phyloP scores from a whole-genome alignment of 2,329 filamentous ascomycete genomes.

The Xylariaceae sp. region DNA sequence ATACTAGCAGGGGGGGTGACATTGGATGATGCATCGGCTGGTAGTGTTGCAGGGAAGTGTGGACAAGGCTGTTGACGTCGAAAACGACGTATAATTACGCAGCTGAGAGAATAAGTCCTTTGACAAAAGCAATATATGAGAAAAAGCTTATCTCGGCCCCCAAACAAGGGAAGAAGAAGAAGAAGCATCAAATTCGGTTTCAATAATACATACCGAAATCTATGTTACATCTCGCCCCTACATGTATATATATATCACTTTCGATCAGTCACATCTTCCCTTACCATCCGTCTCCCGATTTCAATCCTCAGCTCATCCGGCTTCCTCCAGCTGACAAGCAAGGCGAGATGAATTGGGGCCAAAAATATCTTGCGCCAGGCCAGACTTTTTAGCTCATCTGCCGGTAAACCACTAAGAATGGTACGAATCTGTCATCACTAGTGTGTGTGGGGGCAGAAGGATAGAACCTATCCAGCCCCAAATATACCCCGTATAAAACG shows the following conservation, averaged over 20 bases:
- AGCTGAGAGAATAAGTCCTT: no score
- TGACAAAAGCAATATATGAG: no score
- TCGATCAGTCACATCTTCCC: background rate
- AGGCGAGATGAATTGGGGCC: background rate
- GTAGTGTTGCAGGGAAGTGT: background rate
- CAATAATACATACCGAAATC: no score
- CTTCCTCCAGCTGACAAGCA: background rate
- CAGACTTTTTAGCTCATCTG: background rate
- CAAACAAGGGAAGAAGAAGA: no score
- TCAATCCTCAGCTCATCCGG: background rate
- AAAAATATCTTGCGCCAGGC: background rate
- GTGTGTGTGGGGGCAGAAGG: background rate
- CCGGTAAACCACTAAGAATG: background rate
- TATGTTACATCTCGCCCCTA: background rate
- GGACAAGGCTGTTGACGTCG: background rate
- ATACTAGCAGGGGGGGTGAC: background rate
- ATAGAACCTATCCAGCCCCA: background rate
- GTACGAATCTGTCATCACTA: background rate
- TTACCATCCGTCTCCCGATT: background rate
- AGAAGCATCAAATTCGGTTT: no score
- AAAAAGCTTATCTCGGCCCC: no score
- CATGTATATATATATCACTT: no score
- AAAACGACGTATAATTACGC: no score
- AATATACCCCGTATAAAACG: no score
- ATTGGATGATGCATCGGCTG: background rate